Percentiles rank a stretch among this genome's conserved stretches.
Evolutionary conservation across 2,329 filamentous ascomycete genomes (phyloP).

Genomic region (Hawksworthiomyces lignivorus): DNA sequence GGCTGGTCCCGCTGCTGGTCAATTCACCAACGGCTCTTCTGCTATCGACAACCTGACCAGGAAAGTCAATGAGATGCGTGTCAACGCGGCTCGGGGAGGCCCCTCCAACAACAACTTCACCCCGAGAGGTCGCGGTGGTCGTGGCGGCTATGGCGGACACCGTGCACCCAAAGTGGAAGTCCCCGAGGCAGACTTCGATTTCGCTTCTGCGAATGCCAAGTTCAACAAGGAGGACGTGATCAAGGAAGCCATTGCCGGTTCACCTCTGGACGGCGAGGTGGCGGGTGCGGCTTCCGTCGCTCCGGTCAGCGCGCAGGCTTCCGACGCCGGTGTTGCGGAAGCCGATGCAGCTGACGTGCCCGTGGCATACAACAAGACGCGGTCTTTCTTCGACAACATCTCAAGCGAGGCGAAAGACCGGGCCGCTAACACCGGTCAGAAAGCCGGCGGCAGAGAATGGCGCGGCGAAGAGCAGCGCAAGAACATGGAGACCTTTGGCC

Average conservation of each 20-base stretch:
- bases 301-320: slow-evolving; percentile 16
- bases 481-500: slow-evolving; percentile 96
- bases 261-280: slow-evolving; percentile 21
- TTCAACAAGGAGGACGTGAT: slow-evolving; percentile 82
- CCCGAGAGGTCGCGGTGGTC: slow-evolving; percentile 31
- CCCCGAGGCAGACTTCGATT: slow-evolving; percentile 86
- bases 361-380: slow-evolving; percentile 73
- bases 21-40: slow-evolving; percentile 30
- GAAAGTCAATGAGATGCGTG: slow-evolving; percentile 70
- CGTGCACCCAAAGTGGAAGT: slow-evolving; percentile 70
- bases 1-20: slow-evolving; percentile 2
- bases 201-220: slow-evolving; percentile 76
- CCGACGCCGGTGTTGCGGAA: slow-evolving; percentile 7
- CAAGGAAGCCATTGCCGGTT: slow-evolving; percentile 70
- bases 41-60: slow-evolving; percentile 64
- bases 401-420: slow-evolving; percentile 89
- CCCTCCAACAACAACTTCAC: slow-evolving; percentile 20
- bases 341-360: slow-evolving; percentile 25
- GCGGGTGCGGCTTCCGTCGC: slow-evolving; percentile 27
- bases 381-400: slow-evolving; percentile 97
- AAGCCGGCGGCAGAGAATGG: slow-evolving; percentile 77
- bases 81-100: slow-evolving; percentile 47
- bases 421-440: slow-evolving; percentile 60
- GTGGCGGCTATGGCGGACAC: slow-evolving; percentile 36
- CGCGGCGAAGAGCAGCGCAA: slow-evolving; percentile 86